Conservation (phyloP, 495 filamentous ascomycete genomes). For the Podospora anserina region DNA sequence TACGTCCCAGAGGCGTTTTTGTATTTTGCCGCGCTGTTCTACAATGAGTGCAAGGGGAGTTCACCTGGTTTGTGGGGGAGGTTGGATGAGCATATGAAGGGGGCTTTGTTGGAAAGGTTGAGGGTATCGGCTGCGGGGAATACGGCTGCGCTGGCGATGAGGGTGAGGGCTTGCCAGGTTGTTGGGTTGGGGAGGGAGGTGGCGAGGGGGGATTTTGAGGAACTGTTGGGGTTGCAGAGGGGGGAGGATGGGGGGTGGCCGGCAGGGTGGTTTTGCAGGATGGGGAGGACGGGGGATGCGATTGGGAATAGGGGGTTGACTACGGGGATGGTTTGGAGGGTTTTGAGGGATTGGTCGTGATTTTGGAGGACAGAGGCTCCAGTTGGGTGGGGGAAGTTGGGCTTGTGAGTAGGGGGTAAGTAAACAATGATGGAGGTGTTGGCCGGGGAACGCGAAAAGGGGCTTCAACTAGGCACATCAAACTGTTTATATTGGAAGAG, state of each 20-base stretch:
- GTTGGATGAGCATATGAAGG: constrained; percentile 2
- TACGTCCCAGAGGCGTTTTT: constrained; percentile 27
- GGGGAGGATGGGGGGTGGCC: constrained; percentile 7
- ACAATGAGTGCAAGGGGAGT: constrained; percentile 16
- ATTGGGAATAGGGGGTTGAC: constrained; percentile 9
- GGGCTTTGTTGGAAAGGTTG: constrained; percentile 8
- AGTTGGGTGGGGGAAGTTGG: not conserved
- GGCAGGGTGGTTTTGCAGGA: constrained; percentile 3
- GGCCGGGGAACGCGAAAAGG: too few species aligned
- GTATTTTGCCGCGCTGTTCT: constrained; percentile 21
- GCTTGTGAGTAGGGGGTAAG: not conserved
- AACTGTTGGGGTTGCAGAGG: constrained; percentile 1
- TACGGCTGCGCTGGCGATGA: constrained; percentile 4
- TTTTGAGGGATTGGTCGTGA: constrained; percentile 8
- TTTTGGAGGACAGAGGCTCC: not conserved
- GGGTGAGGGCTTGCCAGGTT: constrained; percentile 4
- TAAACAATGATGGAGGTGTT: not conserved
- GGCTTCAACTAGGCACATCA: too few species aligned
- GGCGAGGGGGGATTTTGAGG: not conserved
- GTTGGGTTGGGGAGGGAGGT: constrained; percentile 1
- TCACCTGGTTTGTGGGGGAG: not conserved
- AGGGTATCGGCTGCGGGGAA: not conserved
- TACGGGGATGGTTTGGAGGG: constrained; percentile 4
- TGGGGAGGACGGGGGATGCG: not conserved
- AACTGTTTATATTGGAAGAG: too few species aligned